Evolutionary conservation across 73 alveolate genomes (phyloP), one percentile per base, ranked within the genome.

Genomic region (Durusdinium trenchii): DNA sequence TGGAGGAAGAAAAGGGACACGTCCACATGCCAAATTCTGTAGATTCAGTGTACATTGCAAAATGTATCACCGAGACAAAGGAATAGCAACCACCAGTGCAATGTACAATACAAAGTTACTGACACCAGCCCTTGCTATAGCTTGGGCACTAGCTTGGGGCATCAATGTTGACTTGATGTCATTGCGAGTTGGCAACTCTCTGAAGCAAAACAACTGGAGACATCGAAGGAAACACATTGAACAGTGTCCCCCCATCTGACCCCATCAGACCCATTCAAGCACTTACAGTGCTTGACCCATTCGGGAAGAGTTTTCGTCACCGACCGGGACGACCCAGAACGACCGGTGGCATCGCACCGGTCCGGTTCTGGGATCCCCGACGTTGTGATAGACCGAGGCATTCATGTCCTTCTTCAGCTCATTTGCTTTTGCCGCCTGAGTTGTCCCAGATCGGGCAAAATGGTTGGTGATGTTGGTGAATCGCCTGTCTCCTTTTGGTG

Each of bases 331-430:
- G n/a, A n/a, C n/a, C 40, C 76, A 62, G 32, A 26, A 35, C 32
- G 40, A 62, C 18, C 18, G 76, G 76, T 62, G 38, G 14, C 76
- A n/a, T 40, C 20, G 42, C n/a, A 43, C 79, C 28, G 45, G 51
- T 38, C 23, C 40, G 85, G 51, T 3, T 40, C 91, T 48, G 91
- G 46, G 91, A 48, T 50, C 71, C 91, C 51, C 36, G 30, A 35
- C 91, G 48, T 64, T 67, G 46, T 67, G 23, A 50, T 48, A 81
- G 35, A 35, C 42, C 16, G 91, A 32, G 48, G 71, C 48, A 30
- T 50, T 30, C 71, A 81, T n/a, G 7, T 64, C 71, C 35, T 81
- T 81, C 91, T 81, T 14, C 91, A 81, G 57, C 35, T 81, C 71
- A 10, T 48, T 47, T 3, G 91, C 91, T n/a, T n/a, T n/a, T n/a